Base-by-base conservation (phyloP, 1,139 yeast species). In the Pichia sp. region DNA sequence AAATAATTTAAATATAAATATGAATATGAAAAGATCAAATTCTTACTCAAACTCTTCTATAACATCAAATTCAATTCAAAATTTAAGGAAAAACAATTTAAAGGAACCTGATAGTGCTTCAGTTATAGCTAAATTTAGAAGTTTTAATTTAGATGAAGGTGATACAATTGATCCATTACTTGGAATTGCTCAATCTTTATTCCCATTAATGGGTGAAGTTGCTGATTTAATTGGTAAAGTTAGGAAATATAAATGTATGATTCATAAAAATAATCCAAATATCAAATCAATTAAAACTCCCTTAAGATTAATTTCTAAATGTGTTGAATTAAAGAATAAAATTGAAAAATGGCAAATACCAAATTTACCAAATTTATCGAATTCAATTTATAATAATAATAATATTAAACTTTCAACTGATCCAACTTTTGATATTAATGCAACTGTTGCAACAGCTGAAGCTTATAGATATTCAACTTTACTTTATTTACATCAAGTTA, bases 401-500 rank as follows among this genome's bases (percentile, higher is more conserved):
- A n/a, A n/a, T 12, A 10, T 18, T 12, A 30, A 18, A 17, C 20
- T 30, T 17, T 55, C 62, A 21, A 67, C 62, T 33, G 71, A 68
- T 41, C 68, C 71, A 2, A 61, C 69, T 2, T 72, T 78, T 67
- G 84, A 79, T 52, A 56, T 76, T 19, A 62, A 78, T 5, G 71
- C 81, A 11, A 75, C 82, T 46, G 66, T 79, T 25, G 75, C 84
- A 2, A 78, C 85, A 0, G 84, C 85, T 2, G 84, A 79, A 53
- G 79, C 84, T 0, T 79, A 79, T 55, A 57, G 83, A 36, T 75
- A 67, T 54, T 70, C 84, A 1, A 67, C 82, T 0, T 56, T 79
- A 34, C 54, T 79, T 19, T 77, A 75, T 52, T 60, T 79, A 31
- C 84, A 78, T 53, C 84, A 79, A 53, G 80, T 84, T 0, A 83